Conservation (phyloP, 768 basidiomycete species). For the Kwoniella sp. region DNA sequence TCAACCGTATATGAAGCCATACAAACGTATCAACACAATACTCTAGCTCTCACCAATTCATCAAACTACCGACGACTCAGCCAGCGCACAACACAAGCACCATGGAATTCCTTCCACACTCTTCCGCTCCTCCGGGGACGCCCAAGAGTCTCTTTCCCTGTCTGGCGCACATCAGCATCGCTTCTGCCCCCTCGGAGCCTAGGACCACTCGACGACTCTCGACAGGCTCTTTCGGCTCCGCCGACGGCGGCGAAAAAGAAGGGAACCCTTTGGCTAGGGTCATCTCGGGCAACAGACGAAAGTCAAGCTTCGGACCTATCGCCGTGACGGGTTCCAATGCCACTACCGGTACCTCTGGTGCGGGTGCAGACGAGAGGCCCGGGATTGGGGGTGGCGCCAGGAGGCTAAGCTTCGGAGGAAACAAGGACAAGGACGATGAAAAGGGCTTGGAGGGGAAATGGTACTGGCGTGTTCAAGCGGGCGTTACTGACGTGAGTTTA, state of each 20-base stretch:
- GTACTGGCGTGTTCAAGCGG: slow-evolving; percentile 51
- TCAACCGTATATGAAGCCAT: too few relatives aligned
- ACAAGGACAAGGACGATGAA: slow-evolving; percentile 5
- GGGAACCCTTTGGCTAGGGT: slow-evolving; percentile 39
- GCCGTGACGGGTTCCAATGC: neutral
- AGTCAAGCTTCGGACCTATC: slow-evolving; percentile 32
- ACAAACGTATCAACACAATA: neutral
- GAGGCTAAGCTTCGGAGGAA: slow-evolving; percentile 7
- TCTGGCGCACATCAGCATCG: slow-evolving; percentile 43
- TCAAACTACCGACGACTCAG: neutral
- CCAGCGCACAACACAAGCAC: neutral
- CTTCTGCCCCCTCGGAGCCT: slow-evolving; percentile 16
- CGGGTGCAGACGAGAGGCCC: slow-evolving; percentile 9
- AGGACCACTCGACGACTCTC: slow-evolving; percentile 34
- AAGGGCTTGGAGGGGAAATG: slow-evolving; percentile 36
- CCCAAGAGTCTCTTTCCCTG: slow-evolving; percentile 49
- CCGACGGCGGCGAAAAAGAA: slow-evolving; percentile 14
- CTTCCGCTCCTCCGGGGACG: slow-evolving; percentile 11
- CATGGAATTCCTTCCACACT: slow-evolving; percentile 39
- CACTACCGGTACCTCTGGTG: slow-evolving; percentile 2
- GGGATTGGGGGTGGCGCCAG: neutral
- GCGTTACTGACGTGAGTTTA: slow-evolving; percentile 43
- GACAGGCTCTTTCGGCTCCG: slow-evolving; percentile 26
- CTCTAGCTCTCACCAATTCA: too few relatives aligned
- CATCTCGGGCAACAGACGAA: slow-evolving; percentile 36